A percentile compares a stretch with the other conserved stretches of the same genome.
These are phyloP conservation scores for Plasmodium yoelii DNA, from an alignment of 169 alveolate genomes.

Conservation along the genomic window DNA sequence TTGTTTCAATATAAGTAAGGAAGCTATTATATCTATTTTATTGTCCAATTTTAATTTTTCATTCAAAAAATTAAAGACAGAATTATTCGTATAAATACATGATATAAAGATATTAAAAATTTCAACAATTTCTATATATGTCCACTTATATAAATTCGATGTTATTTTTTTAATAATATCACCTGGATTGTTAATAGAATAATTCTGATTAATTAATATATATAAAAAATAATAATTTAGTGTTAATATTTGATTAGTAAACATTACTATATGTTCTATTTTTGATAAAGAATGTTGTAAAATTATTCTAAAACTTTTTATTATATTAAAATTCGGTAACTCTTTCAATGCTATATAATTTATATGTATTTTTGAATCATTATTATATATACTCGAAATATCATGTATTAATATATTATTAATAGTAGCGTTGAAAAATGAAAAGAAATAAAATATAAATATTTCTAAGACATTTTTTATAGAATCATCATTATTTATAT, in stretches of 20 bases:
- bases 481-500: slow-evolving; percentile 50
- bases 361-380: slow-evolving; percentile 20
- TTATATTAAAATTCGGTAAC: slow-evolving; percentile 36
- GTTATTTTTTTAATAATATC: slow-evolving; percentile 13
- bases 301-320: slow-evolving; percentile 62
- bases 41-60: slow-evolving; percentile 33
- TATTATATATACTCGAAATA: slow-evolving; percentile 26
- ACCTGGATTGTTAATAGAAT: slow-evolving; percentile 8
- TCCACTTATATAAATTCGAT: slow-evolving; percentile 25
- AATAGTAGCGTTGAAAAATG: slow-evolving; percentile 46
- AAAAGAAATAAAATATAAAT: slow-evolving; percentile 39
- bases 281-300: slow-evolving; percentile 39
- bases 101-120: slow-evolving; percentile 56
- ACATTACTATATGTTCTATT: slow-evolving; percentile 33
- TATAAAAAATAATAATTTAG: slow-evolving; percentile 27
- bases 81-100: slow-evolving; percentile 47
- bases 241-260: slow-evolving; percentile 42
- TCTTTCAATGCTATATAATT: slow-evolving; percentile 20
- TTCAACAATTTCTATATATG: slow-evolving; percentile 63
- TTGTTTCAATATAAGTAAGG: slow-evolving; percentile 45
- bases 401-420: slow-evolving; percentile 21
- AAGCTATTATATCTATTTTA: slow-evolving; percentile 33
- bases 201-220: slow-evolving; percentile 37
- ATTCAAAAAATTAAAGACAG: slow-evolving; percentile 33
- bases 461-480: slow-evolving; percentile 38